Percentiles rank a stretch among this genome's conserved stretches.
Conservation (phyloP, 2,329 filamentous ascomycete species). For the Fusarium paranaense region DNA sequence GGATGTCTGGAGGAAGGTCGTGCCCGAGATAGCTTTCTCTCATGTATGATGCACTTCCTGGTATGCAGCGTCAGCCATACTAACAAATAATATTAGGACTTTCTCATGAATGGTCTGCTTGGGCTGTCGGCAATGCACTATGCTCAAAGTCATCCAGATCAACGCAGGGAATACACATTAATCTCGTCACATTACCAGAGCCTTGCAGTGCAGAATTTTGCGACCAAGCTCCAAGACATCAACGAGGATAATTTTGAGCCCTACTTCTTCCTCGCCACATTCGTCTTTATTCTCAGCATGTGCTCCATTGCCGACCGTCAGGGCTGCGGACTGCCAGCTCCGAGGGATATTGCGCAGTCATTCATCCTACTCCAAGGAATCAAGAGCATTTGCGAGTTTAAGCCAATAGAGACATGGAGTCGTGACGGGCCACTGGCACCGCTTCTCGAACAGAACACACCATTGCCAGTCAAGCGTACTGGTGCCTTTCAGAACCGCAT, state of each 20-base stretch:
- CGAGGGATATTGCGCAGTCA: slow-evolving; percentile 18
- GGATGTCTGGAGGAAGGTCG: slow-evolving; percentile 18
- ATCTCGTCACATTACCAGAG: slow-evolving; percentile 28
- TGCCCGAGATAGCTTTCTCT: slow-evolving; percentile 21
- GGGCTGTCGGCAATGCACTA: slow-evolving; percentile 24
- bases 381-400: slow-evolving; percentile 24
- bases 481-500: slow-evolving; percentile 26
- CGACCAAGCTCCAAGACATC: slow-evolving; percentile 15
- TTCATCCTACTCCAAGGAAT: slow-evolving; percentile 30
- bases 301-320: slow-evolving; percentile 22
- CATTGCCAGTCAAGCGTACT: not conserved
- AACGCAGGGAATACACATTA: slow-evolving; percentile 22
- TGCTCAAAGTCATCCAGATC: slow-evolving; percentile 13
- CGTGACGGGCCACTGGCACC: slow-evolving; percentile 18
- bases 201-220: slow-evolving; percentile 21
- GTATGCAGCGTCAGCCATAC: not conserved
- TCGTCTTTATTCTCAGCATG: slow-evolving; percentile 24
- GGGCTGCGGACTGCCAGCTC: not conserved
- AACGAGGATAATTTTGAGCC: slow-evolving; percentile 26
- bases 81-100: slow-evolving; percentile 6
- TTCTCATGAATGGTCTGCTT: slow-evolving; percentile 29
- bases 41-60: slow-evolving; percentile 7
- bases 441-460: slow-evolving; percentile 1
- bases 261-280: slow-evolving; percentile 30
- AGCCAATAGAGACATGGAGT: slow-evolving; percentile 21